Evolutionary conservation across 441 rosid genomes (phyloP).

Genomic region (Lepidium campestre): DNA sequence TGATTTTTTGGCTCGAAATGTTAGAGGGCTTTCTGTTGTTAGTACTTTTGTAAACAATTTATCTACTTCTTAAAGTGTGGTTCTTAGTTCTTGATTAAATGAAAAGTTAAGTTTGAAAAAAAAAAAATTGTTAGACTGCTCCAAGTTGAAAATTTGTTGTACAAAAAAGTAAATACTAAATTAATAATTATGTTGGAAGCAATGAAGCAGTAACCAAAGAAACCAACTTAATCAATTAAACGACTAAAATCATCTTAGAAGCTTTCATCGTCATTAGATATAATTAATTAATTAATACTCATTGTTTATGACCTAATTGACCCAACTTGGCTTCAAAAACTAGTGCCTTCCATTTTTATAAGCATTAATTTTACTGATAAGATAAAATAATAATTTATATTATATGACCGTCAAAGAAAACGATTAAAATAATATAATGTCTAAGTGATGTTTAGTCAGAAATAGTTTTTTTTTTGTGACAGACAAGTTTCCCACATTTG

Average conservation of each 20-base stretch:
- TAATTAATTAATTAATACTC: not conserved
- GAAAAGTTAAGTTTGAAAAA: too few relatives aligned
- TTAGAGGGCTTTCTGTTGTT: too few relatives aligned
- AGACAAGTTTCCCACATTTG: constrained; percentile 17
- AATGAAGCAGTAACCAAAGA: constrained; percentile 23
- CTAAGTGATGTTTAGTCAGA: constrained; percentile 12
- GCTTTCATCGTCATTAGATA: constrained; percentile 14
- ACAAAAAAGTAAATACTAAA: not conserved
- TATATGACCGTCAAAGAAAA: constrained; percentile 6
- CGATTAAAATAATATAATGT: not conserved
- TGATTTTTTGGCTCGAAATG: too few relatives aligned
- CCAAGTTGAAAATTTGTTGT: constrained; percentile 1
- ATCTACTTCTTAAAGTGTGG: too few relatives aligned
- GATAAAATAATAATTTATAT: not conserved
- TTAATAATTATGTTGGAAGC: constrained; percentile 23
- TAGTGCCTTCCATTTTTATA: constrained; percentile 2
- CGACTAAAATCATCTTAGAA: constrained; percentile 1
- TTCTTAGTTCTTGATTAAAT: too few relatives aligned
- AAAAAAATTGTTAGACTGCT: not conserved
- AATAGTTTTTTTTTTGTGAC: constrained; percentile 9
- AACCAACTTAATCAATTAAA: constrained; percentile 14
- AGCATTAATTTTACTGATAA: constrained; percentile 1
- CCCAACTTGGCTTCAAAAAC: constrained; percentile 5
- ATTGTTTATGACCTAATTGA: constrained; percentile 2
- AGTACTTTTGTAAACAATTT: too few relatives aligned